Percentiles rank a stretch among this genome's conserved stretches.
phyloP scores from a whole-genome alignment of 805 yeast species.

The Wickerhamiella parazyma region DNA sequence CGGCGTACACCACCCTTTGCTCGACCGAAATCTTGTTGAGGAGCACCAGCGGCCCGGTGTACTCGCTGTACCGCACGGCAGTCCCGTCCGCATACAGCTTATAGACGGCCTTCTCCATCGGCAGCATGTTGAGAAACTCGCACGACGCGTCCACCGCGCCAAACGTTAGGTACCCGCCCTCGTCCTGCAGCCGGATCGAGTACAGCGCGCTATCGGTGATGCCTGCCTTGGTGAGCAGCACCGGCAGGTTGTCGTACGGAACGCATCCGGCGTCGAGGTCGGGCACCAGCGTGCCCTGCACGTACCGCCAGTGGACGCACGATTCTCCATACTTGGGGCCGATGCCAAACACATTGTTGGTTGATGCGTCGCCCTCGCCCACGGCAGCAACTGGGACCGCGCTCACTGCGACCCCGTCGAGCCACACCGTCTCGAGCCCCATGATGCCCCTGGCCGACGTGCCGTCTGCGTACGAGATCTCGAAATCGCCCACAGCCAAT shows the following conservation, averaged over 20 bases:
- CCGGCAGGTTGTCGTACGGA: constrained; percentile 6
- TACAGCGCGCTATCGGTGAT: neutral
- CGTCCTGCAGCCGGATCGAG: constrained; percentile 2
- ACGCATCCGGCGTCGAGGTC: constrained; percentile 1
- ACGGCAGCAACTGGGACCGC: constrained; percentile 50
- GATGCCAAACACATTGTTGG: constrained; percentile 36
- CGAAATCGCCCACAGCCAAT: neutral
- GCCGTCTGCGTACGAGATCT: constrained; percentile 8
- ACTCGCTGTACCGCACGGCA: neutral
- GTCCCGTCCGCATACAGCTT: neutral
- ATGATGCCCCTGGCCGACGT: constrained; percentile 36
- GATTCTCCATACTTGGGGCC: constrained; percentile 25
- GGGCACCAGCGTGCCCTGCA: neutral
- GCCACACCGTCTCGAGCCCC: constrained; percentile 44
- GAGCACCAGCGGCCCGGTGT: neutral
- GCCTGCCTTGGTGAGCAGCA: neutral
- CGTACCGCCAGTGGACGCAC: constrained; percentile 9
- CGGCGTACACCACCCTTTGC: neutral
- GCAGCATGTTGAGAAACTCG: neutral
- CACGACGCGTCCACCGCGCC: constrained; percentile 1
- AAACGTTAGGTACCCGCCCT: neutral
- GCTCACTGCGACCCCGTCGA: constrained; percentile 35
- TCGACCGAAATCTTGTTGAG: neutral
- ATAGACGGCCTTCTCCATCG: neutral
- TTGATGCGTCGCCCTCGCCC: constrained; percentile 40